Evolutionary conservation across 208 protist genomes (phyloP), one percentile per base, ranked within the genome.

Genomic region (Novymonas esmeraldas): DNA sequence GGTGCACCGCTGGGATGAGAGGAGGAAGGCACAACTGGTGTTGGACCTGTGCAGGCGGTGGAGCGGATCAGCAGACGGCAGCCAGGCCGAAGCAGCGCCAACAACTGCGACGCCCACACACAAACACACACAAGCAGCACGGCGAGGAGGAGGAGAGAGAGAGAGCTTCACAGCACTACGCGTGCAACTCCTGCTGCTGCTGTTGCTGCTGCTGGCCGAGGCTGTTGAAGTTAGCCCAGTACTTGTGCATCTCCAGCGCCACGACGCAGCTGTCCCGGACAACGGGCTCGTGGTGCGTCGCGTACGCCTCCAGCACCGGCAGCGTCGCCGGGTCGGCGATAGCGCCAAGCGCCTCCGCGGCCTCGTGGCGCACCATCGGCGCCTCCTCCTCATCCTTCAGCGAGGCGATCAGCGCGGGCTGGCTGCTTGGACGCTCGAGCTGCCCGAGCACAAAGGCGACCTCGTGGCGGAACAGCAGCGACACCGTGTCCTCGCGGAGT

Each of bases 361-460:
- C 94, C 84, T 99, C 98, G 68, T 99, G 98, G 24, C 98, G 89
- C 29, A 99, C 98, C 98, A 99, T 99, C 11, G 89, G 73, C 24
- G 97, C 87, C 81, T 99, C 96, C 28, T 66, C 50, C 49, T 91
- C 86, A 55, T 98, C 87, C 28, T 73, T 58, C 18, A 98, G 79
- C 0, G 84, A 62, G 28, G 65, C 81, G 29, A 82, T 67, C 7
- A 98, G 79, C 6, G 87, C 87, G 0, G 76, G 58, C 60, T 94
- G 82, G 44, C 87, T 85, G 10, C 73, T 70, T 29, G 76, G 75
- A 58, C 92, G 80, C 77, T 99, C 94, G 38, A 99, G 70, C 85
- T 99, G 98, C 7, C 98, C 98, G 16, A 99, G 89, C 33, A 99
- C 98, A 65, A 98, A 99, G 1, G 96, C 98, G 24, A 99, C 91